Conservation (phyloP, 2,329 filamentous ascomycete species). For the Cytospora paraplurivora region DNA sequence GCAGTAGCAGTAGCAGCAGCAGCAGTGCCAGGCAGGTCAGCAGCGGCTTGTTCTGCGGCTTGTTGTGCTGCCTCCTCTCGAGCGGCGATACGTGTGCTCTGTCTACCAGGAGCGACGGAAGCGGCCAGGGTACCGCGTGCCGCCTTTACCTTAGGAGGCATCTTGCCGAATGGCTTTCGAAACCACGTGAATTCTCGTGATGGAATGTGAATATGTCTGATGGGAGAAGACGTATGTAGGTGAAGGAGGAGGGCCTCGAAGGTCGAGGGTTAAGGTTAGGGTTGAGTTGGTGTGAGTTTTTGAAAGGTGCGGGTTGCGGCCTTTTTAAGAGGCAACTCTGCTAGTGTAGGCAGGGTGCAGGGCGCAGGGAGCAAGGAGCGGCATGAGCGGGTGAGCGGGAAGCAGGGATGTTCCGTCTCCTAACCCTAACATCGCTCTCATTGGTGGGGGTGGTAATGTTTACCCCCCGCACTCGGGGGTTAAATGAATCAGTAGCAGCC, state of each 20-base stretch:
- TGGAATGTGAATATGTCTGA: conserved; percentile 5
- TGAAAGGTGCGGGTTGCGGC: conserved; percentile 3
- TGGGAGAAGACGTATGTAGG: conserved; percentile 7
- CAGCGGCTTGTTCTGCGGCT: conserved; percentile 22
- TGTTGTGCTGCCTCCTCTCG: conserved; percentile 21
- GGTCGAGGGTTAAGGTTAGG: conserved; percentile 4
- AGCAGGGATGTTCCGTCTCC: conserved; percentile 2
- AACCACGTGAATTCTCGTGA: conserved; percentile 2
- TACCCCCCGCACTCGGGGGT: background rate
- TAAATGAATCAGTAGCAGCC: too few species aligned
- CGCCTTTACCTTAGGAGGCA: conserved; percentile 23
- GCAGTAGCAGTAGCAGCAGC: conserved; percentile 18
- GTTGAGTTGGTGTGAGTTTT: background rate
- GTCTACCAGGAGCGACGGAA: conserved; percentile 18
- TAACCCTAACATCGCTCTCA: background rate
- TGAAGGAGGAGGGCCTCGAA: conserved; percentile 1
- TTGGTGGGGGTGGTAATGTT: background rate
- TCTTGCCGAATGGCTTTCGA: conserved; percentile 6
- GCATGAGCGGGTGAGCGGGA: background rate
- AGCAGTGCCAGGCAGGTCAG: conserved; percentile 6
- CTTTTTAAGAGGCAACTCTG: background rate
- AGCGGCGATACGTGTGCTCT: conserved; percentile 27
- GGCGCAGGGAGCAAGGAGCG: too few species aligned
- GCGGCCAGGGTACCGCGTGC: conserved; percentile 16
- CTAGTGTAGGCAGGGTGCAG: too few species aligned